These are phyloP conservation scores for Zasmidium citrigriseum DNA, from an alignment of 2,329 filamentous ascomycete genomes.

Conservation along the genomic window DNA sequence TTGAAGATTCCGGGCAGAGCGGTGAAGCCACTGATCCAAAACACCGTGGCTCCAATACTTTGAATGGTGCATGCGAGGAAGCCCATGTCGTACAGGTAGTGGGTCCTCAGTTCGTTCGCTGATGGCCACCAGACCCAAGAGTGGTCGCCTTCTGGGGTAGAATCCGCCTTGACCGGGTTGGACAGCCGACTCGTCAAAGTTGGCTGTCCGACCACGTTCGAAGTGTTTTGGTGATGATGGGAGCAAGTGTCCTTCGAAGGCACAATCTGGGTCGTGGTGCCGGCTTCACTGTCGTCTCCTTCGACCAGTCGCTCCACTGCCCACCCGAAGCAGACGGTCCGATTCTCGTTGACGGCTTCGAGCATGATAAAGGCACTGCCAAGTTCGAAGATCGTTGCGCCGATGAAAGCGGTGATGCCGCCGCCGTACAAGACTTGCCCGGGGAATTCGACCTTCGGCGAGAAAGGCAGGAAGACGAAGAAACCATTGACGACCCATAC, in stretches of 20 bases:
- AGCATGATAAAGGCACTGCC: conserved; percentile 58
- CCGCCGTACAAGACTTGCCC: conserved; percentile 57
- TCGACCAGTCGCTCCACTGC: not conserved
- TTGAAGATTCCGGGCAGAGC: conserved; percentile 28
- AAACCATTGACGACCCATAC: conserved; percentile 56
- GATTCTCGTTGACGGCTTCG: conserved; percentile 68
- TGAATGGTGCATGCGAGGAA: conserved; percentile 29
- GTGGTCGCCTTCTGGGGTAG: not conserved
- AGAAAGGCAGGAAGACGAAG: conserved; percentile 63
- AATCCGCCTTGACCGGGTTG: not conserved
- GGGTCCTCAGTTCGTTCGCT: not conserved
- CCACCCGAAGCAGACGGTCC: conserved; percentile 65
- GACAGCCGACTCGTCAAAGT: not conserved
- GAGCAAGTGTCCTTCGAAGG: not conserved
- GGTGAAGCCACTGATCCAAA: conserved; percentile 28
- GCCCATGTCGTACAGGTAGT: conserved; percentile 30
- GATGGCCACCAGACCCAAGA: conserved; percentile 2
- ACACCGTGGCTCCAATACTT: conserved; percentile 26
- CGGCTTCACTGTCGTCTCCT: not conserved
- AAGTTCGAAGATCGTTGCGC: conserved; percentile 66
- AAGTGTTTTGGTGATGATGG: not conserved
- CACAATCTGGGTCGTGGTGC: not conserved
- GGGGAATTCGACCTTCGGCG: conserved; percentile 58
- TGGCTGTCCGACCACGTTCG: not conserved
- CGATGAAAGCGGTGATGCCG: conserved; percentile 65